Base-by-base conservation (phyloP, 495 filamentous ascomycete genomes). In the Aspergillus coremiiformis region DNA sequence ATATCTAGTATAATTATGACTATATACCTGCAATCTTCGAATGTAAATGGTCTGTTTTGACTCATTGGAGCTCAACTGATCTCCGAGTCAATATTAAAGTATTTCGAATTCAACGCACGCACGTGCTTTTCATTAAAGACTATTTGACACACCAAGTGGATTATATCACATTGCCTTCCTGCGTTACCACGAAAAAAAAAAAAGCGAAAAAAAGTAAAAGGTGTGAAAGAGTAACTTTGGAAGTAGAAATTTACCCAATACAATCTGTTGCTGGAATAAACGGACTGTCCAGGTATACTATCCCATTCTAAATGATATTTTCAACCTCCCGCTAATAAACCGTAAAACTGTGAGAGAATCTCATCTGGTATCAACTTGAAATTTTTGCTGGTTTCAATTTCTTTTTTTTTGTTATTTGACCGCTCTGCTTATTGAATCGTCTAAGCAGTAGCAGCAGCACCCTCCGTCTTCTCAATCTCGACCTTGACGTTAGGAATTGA, bases 401-500 rank as follows among this genome's bases (percentile, higher is more conserved):
- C 23, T 39, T 41, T 41, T 41, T 21, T 15, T 17, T 21, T 37
- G 14, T 29, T 27, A 14, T 53, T 53, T 39, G 19, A 12, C 5
- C 19, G 24, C 39, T 39, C 12, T 39, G 17, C 35, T 48, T 10
- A 9, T 53, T 41, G 27, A 47, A 14, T 47, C 19, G 35, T 67
- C n/a, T 71, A 69, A 21, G 63, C 12, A 39, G 57, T 52, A 41
- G 65, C 65, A 35, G 68, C 48, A 9, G 64, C 58, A 51, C 56
- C 54, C 45, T 51, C 51, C 11, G 70, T 58, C 49, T 66, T 60
- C 55, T 66, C 63, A 24, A 64, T 66, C 54, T 78, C 74, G 14
- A 76, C 70, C 56, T 78, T 71, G 26, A 79, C 66, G 44, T 80
- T 74, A 27, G 79, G 74, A 43, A 84, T 69, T 51, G 78, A 66